Evolutionary conservation across 768 basidiomycete genomes (phyloP), one percentile per base, ranked within the genome.

Genomic region (Floccularia luteovirens): DNA sequence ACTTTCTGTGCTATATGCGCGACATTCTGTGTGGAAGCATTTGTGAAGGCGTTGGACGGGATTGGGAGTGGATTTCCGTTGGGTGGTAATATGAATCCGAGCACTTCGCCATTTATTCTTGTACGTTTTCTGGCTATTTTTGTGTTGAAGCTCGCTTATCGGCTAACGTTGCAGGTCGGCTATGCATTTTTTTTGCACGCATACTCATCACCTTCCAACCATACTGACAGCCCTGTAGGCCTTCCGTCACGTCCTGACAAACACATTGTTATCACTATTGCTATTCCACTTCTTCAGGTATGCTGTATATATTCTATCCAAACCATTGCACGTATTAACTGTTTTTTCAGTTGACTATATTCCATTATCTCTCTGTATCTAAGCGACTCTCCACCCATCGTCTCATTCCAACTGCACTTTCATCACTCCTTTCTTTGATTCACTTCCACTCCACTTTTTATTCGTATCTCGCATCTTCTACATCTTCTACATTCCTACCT

Each of bases 181-280:
- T 89, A 87, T 48, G 77, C 83, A 1, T 86, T 87, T 56, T 66
- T 86, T 23, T 59, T 89, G 14, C 79, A 88, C 46, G 70, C 85
- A 5, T 87, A 86, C 60, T 75, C 82, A 0, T 77, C 79, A 1
- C 79, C 82, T 0, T 50, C 77, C 28, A 72, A 79, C 4, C 80
- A 83, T 53, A 54, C 59, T 7, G 55, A 59, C 49, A 71, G 66
- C 40, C 52, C 63, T 2, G 68, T 48, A 12, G 45, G 62, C 1
- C 51, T 65, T 3, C 77, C 76, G 0, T 72, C 82, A 6, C 66
- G 85, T 31, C 87, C 85, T 3, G 83, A 86, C 49, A 72, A 75
- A 36, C 82, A 89, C 50, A 75, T 77, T 19, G 63, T 85, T n/a
- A 66, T 88, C 43, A 83, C 80, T 5, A 75, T 89, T 40, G 58